Base-by-base conservation (phyloP, 345 rosid species). In the Eucalyptus curtisii region DNA sequence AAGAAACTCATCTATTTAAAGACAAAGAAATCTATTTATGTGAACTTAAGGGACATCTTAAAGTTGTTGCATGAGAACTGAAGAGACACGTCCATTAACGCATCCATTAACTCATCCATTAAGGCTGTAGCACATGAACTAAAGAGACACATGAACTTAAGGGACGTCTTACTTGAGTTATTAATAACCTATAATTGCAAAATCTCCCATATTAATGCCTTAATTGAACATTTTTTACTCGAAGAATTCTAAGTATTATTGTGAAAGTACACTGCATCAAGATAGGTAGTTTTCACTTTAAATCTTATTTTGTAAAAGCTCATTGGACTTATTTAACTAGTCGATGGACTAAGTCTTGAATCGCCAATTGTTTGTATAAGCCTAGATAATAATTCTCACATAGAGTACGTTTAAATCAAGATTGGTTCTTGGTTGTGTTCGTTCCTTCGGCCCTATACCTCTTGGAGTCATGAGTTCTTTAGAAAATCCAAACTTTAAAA, bases 11-110 rank as follows among this genome's bases (percentile, higher is more conserved):
- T 24, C 61, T 24, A 24, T 24, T 52, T 19, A 52, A 52, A 52
- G 10, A 24, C 30, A 55, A 55, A 4, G 13, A 55, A 55, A 30
- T 55, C 30, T 55, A 55, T 55, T 55, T 24, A 10, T 24, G 30
- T 24, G 61, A 55, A 55, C 1, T 10, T 0, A 55, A 55, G 61
- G 30, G 30, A 55, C 61, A 24, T 52, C 61, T 55, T 55, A 55
- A 55, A 55, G 30, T 0, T 0, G 0, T 10, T 55, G 30, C 6
- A 24, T 55, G 61, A 55, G 13, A 24, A 10, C 1, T 24, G 1
- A 55, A 55, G 6, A 55, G 61, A 4, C 1, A 5, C 12, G 27
- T 24, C 27, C 27, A 55, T 22, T 53, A 22, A 53, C 1, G 1
- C 3, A 0, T 22, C 1, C 30, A 55, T 2, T 55, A 55, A 55